A percentile compares a stretch with the other conserved stretches of the same genome.
Evolutionary conservation across 306 rosid species (phyloP).

Genomic region (Prosopis cineraria): DNA sequence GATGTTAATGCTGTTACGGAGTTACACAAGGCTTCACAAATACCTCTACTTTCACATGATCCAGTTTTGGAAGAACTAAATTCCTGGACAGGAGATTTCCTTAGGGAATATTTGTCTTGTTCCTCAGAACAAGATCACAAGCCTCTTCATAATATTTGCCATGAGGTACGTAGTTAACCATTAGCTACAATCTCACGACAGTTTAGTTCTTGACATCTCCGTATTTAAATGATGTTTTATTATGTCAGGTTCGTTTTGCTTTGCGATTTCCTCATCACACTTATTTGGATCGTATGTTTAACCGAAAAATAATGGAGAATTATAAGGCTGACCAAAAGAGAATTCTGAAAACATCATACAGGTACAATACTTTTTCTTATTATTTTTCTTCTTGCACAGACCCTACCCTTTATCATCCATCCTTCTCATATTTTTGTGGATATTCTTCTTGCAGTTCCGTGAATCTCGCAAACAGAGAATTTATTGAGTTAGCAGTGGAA

Average conservation of each 20-base stretch:
- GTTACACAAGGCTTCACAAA: slow-evolving; percentile 55
- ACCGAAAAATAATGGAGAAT: slow-evolving; percentile 34
- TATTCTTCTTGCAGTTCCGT: slow-evolving; percentile 36
- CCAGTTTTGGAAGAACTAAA: slow-evolving; percentile 40
- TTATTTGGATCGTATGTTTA: slow-evolving; percentile 42
- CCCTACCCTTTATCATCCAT: not conserved
- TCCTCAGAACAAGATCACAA: slow-evolving; percentile 5
- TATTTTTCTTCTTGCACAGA: not conserved
- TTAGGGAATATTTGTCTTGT: slow-evolving; percentile 29
- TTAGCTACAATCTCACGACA: not conserved
- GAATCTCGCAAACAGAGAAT: slow-evolving; percentile 45
- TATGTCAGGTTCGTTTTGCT: slow-evolving; percentile 42
- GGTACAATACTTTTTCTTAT: slow-evolving; percentile 24
- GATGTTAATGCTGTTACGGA: slow-evolving; percentile 47
- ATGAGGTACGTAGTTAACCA: slow-evolving; percentile 53
- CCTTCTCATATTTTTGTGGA: not conserved
- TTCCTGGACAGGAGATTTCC: slow-evolving; percentile 42
- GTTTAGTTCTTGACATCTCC: not conserved
- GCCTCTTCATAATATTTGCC: slow-evolving; percentile 20
- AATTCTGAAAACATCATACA: slow-evolving; percentile 49
- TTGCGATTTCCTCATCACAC: slow-evolving; percentile 44
- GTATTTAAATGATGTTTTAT: not conserved
- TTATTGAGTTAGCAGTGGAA: slow-evolving; percentile 52
- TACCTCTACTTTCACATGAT: slow-evolving; percentile 43
- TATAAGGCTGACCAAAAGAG: slow-evolving; percentile 40